Evolutionary conservation across 495 filamentous ascomycete genomes (phyloP), one percentile per base, ranked within the genome.

Genomic region (Lepraria neglecta): DNA sequence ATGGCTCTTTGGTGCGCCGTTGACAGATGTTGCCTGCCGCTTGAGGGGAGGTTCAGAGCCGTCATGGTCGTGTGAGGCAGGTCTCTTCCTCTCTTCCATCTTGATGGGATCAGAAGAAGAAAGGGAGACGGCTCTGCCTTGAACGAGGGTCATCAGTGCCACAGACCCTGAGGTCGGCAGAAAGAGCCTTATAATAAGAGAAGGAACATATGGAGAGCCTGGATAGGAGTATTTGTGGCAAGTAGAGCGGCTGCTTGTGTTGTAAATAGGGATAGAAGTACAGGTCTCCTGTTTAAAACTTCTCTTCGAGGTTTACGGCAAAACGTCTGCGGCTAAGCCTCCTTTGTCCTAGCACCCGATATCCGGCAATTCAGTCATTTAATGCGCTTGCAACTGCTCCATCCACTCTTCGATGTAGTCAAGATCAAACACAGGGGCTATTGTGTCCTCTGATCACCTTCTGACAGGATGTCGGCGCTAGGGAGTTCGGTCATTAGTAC

Each of bases 41-140:
- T 96, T 96, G 69, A 80, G 83, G 10, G 90, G 89, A 46, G 91
- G 91, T 60, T 86, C 88, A 64, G 84, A 77, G 54, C 92, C 88
- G 74, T 92, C 90, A 70, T 82, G 76, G 67, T 84, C 86, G 71
- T 78, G 76, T 58, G 83, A 77, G 64, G 90, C 87, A 67, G 89
- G 86, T 83, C 91, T 84, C 80, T 96, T 96, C 84, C 91, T 90
- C 79, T 95, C 90, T 79, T 96, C 91, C 91, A 96, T 96, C 82
- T 91, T 96, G 82, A 86, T 79, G 74, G 84, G 80, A 80, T 76
- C 82, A 77, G 83, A 76, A 70, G 85, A 77, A 77, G 83, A 81
- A 80, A 88, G 82, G 78, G 78, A 75, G 75, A 86, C 79, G 74
- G 85, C 79, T 72, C 80, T 77, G 66, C 83, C 81, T 76, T 88